Conservation (phyloP, 2,329 filamentous ascomycete species). For the Xylogone sp. region DNA sequence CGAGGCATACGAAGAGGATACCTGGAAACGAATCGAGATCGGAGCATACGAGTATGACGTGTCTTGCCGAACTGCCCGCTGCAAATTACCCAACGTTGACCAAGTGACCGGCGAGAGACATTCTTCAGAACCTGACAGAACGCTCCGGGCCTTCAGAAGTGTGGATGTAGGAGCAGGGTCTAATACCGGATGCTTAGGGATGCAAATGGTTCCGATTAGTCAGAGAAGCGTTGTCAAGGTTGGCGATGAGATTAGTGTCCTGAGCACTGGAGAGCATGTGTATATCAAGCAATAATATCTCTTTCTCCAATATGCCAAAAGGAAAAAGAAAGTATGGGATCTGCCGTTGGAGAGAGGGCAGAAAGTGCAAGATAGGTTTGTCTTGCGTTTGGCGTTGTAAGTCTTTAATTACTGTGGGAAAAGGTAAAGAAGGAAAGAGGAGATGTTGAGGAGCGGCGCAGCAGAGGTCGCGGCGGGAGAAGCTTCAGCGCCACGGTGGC, state of each 20-base stretch:
- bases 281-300: slow-evolving; percentile 15
- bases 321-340: too few species aligned
- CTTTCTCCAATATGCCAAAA: neutral
- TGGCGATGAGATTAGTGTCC: slow-evolving; percentile 51
- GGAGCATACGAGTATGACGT: slow-evolving; percentile 52
- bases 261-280: slow-evolving; percentile 29
- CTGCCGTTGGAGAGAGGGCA: too few species aligned
- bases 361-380: too few species aligned
- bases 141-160: slow-evolving; percentile 53
- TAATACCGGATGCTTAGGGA: slow-evolving; percentile 55
- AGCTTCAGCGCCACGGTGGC: too few species aligned
- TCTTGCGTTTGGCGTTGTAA: too few species aligned
- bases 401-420: too few species aligned
- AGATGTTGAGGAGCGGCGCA: too few species aligned
- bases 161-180: slow-evolving; percentile 56
- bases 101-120: slow-evolving; percentile 34
- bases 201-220: slow-evolving; percentile 58
- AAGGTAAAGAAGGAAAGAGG: too few species aligned
- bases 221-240: slow-evolving; percentile 47
- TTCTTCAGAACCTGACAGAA: slow-evolving; percentile 51
- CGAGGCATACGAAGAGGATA: slow-evolving; percentile 64
- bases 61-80: slow-evolving; percentile 64
- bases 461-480: too few species aligned
- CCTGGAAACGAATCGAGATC: slow-evolving; percentile 59
- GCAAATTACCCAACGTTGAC: slow-evolving; percentile 69